phyloP scores from a whole-genome alignment of 495 filamentous ascomycete genomes.

The Talaromyces wortmannii region DNA sequence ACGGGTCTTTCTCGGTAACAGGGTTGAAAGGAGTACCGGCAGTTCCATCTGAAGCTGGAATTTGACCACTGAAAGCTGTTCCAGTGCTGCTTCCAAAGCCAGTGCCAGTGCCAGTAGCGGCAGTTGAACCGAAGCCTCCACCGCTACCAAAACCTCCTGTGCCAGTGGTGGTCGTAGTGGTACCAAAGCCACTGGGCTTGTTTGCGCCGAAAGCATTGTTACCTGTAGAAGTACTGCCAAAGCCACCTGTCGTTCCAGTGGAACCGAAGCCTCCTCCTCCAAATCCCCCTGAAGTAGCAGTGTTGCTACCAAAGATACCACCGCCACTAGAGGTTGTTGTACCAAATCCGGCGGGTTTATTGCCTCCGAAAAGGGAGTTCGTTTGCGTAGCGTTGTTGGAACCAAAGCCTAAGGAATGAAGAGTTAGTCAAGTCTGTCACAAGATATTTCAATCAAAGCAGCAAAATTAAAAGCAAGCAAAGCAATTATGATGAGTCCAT shows the following conservation, averaged over 20 bases:
- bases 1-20: conserved; percentile 73
- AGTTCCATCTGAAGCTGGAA: conserved; percentile 57
- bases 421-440: conserved; percentile 8
- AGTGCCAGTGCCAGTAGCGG: conserved; percentile 24
- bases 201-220: conserved; percentile 29
- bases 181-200: conserved; percentile 33
- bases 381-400: conserved; percentile 18
- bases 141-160: conserved; percentile 21
- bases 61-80: conserved; percentile 39
- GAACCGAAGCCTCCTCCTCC: conserved; percentile 19
- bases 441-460: neutral
- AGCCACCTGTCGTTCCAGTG: conserved; percentile 36
- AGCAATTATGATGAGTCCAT: neutral
- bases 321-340: conserved; percentile 33
- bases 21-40: conserved; percentile 66
- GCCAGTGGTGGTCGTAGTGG: conserved; percentile 17
- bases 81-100: conserved; percentile 34
- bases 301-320: conserved; percentile 40
- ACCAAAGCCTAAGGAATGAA: conserved; percentile 28
- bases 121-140: conserved; percentile 20
- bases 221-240: conserved; percentile 46
- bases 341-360: conserved; percentile 41
- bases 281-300: conserved; percentile 36
- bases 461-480: conserved; percentile 1
- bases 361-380: conserved; percentile 29